These are phyloP conservation scores for Ciborinia camelliae DNA, from an alignment of 2,329 filamentous ascomycete genomes.

Conservation along the genomic window DNA sequence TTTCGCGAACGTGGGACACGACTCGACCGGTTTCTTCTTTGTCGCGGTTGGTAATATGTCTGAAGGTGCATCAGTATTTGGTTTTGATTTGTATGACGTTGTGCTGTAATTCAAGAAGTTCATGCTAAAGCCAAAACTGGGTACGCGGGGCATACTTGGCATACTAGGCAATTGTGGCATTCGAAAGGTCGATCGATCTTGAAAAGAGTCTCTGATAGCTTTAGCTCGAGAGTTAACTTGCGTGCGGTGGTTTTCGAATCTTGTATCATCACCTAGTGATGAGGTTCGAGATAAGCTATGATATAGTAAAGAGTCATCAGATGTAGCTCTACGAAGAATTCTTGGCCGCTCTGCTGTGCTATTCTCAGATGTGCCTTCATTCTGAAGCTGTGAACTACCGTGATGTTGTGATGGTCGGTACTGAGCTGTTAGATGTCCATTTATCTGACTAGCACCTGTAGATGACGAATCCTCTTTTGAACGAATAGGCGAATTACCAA, in stretches of 20 bases:
- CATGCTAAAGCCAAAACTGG: conserved; percentile 41
- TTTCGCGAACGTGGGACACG: conserved; percentile 25
- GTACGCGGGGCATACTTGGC: conserved; percentile 43
- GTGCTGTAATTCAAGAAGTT: conserved; percentile 33
- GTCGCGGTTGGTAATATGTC: conserved; percentile 31
- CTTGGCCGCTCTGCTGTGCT: conserved; percentile 21
- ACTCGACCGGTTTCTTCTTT: conserved; percentile 26
- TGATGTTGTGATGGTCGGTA: conserved; percentile 10
- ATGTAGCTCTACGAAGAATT: conserved; percentile 59
- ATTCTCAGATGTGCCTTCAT: not conserved
- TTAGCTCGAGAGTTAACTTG: conserved; percentile 88
- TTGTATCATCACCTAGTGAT: conserved; percentile 77
- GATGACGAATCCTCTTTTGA: conserved; percentile 6
- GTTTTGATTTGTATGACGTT: conserved; percentile 29
- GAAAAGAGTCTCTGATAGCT: conserved; percentile 82
- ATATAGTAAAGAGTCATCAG: conserved; percentile 76
- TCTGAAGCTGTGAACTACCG: conserved; percentile 22
- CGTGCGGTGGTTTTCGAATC: conserved; percentile 75
- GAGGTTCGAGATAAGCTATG: conserved; percentile 74
- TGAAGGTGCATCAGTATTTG: conserved; percentile 32
- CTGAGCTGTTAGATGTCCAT: not conserved
- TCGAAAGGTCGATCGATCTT: conserved; percentile 75
- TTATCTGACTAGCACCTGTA: not conserved
- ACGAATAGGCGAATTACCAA: conserved; percentile 3
- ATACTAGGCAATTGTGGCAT: conserved; percentile 59